Conservation (phyloP, 2,329 filamentous ascomycete species). For the Curvularia eragrostidis region DNA sequence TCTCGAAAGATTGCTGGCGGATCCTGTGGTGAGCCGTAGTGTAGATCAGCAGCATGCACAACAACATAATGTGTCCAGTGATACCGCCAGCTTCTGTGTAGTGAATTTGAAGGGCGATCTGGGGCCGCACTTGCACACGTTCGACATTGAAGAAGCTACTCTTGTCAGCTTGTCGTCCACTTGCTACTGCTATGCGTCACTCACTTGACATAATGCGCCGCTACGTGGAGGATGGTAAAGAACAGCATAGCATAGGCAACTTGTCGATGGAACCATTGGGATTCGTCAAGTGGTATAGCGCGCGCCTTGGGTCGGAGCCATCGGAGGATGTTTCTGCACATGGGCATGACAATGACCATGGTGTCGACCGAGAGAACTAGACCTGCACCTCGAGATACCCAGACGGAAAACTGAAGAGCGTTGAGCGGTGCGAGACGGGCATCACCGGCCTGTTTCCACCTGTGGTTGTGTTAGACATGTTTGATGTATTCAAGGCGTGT, state of each 20-base stretch:
- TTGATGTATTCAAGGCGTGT: slow-evolving; percentile 24
- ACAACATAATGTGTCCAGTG: slow-evolving; percentile 94
- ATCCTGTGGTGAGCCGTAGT: slow-evolving; percentile 93
- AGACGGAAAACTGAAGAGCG: slow-evolving; percentile 83
- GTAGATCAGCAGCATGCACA: slow-evolving; percentile 99
- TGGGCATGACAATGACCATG: slow-evolving; percentile 87
- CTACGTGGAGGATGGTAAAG: slow-evolving; percentile 78
- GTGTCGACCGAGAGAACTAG: slow-evolving; percentile 83
- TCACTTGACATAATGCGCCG: slow-evolving; percentile 92
- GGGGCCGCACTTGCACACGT: slow-evolving; percentile 77
- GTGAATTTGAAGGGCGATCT: slow-evolving; percentile 86
- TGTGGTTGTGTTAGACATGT: slow-evolving; percentile 48
- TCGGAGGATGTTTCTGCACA: slow-evolving; percentile 89
- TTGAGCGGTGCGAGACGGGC: slow-evolving; percentile 77
- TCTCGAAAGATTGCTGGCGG: slow-evolving; percentile 95
- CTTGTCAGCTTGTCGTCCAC: slow-evolving; percentile 19
- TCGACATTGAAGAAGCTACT: slow-evolving; percentile 93
- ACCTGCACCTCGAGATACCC: slow-evolving; percentile 93
- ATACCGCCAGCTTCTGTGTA: slow-evolving; percentile 88
- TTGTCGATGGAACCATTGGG: slow-evolving; percentile 95
- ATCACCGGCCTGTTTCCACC: slow-evolving; percentile 79
- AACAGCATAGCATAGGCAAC: slow-evolving; percentile 87
- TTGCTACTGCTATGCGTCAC: slow-evolving; percentile 34
- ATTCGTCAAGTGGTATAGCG: slow-evolving; percentile 94
- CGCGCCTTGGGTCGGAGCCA: slow-evolving; percentile 84